Base-by-base conservation (phyloP, 192 early-diverging fungal species). In the Mortierella antarctica region DNA sequence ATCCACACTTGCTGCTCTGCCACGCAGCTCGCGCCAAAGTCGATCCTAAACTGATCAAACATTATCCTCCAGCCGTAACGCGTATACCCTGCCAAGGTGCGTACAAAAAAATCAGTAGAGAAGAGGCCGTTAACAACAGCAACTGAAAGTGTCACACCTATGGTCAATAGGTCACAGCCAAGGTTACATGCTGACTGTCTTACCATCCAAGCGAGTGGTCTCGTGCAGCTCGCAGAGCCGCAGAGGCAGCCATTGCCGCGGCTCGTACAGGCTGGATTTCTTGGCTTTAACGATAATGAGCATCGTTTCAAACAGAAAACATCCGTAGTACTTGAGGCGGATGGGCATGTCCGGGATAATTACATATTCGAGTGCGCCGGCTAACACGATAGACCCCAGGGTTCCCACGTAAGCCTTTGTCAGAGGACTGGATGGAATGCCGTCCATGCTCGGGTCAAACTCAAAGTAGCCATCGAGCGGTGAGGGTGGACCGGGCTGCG, bases 161-260 rank as follows among this genome's bases (percentile, higher is more conserved):
- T 41, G 7, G 67, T 44, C n/a, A 71, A 61, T 21, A 55, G 44
- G 4, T 42, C n/a, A 71, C 39, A 62, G 41, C 44, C 15, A 62
- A 57, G 44, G 41, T 17, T 5, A 50, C 23, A 40, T 59, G 9
- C 31, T 40, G 42, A 76, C 21, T 31, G 64, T 23, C 53, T 17
- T 71, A 79, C 75, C 75, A 63, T 82, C 74, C 6, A 68, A 10
- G 1, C 49, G 51, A 8, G 64, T 67, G 11, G 85, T 74, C 64
- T 93, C 91, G 17, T 87, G 84, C 7, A 91, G 67, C 17, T 83
- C 86, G 76, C 88, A 88, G 5, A 86, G 83, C 17, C 90, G 83
- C 47, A 93, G 77, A 0, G 92, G 91, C 39, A 93, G 88, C 92
- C 92, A 93, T 67, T 88, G 88, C 52, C 90, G 86, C 2, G 91